Conservation (phyloP, 192 early-diverging fungal species). For the Linnemannia elongata region DNA sequence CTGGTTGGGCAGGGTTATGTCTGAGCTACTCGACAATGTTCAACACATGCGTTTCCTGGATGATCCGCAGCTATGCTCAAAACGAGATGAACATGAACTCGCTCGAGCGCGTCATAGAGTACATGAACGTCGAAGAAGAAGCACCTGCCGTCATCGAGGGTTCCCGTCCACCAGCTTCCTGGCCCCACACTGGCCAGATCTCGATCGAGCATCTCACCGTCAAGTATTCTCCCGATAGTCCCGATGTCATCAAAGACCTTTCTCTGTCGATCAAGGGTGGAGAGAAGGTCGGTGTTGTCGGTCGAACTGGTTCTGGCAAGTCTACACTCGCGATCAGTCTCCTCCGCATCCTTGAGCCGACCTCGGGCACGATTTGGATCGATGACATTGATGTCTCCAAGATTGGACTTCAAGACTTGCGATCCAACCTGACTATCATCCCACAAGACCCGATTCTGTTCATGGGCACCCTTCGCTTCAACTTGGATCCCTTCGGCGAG, state of each 20-base stretch:
- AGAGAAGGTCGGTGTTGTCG: constrained; percentile 76
- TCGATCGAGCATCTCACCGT: constrained; percentile 74
- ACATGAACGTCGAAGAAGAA: constrained; percentile 85
- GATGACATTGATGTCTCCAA: constrained; percentile 67
- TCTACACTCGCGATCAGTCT: constrained; percentile 68
- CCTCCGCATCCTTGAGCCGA: constrained; percentile 71
- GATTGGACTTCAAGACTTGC: constrained; percentile 67
- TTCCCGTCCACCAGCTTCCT: constrained; percentile 58
- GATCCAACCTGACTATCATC: constrained; percentile 72
- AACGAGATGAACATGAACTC: constrained; percentile 92
- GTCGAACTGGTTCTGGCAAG: constrained; percentile 75
- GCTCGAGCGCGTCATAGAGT: constrained; percentile 90
- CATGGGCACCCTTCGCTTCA: constrained; percentile 77
- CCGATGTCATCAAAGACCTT: constrained; percentile 75
- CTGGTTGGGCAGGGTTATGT: constrained; percentile 90
- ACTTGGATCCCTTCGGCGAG: constrained; percentile 90
- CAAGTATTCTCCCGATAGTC: constrained; percentile 78
- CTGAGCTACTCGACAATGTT: constrained; percentile 90
- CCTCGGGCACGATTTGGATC: constrained; percentile 59
- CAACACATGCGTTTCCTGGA: constrained; percentile 82
- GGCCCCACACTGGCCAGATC: constrained; percentile 81
- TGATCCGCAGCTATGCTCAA: constrained; percentile 81
- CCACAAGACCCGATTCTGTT: constrained; percentile 86
- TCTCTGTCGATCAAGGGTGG: constrained; percentile 68
- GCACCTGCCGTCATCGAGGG: constrained; percentile 65